A percentile compares a stretch with the other conserved stretches of the same genome.
Conservation (phyloP, 257 asterid genomes). For the Anisodus tanguticus region DNA sequence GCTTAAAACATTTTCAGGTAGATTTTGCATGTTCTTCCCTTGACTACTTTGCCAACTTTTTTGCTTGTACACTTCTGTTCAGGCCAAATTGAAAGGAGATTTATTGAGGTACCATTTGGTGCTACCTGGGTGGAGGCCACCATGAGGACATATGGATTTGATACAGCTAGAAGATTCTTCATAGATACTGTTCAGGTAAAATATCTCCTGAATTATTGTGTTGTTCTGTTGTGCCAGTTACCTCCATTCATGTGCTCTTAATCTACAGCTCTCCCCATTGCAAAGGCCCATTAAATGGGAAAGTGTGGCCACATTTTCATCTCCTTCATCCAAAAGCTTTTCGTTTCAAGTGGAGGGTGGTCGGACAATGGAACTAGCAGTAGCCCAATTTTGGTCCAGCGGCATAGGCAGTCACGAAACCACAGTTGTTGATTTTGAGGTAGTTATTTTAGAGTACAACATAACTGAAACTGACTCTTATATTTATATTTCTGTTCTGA, state of each 20-base stretch:
- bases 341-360: conserved; percentile 88
- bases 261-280: conserved; percentile 75
- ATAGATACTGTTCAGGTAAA: conserved; percentile 88
- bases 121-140: conserved; percentile 96
- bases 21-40: conserved; percentile 23
- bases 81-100: conserved; percentile 91
- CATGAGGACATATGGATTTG: conserved; percentile 81
- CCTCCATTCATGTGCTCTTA: conserved; percentile 41
- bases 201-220: conserved; percentile 1
- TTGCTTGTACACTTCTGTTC: conserved; percentile 36
- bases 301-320: conserved; percentile 73
- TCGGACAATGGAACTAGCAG: conserved; percentile 84
- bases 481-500: background rate
- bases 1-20: conserved; percentile 26
- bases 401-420: conserved; percentile 86
- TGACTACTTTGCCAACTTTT: conserved; percentile 23
- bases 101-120: conserved; percentile 90
- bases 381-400: conserved; percentile 98
- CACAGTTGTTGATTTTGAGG: conserved; percentile 85
- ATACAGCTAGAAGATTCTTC: conserved; percentile 83
- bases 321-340: conserved; percentile 93
- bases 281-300: conserved; percentile 96
- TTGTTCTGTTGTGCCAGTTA: conserved; percentile 12
- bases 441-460: conserved; percentile 35
- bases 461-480: background rate